Evolutionary conservation across 495 filamentous ascomycete genomes (phyloP).

Genomic region (Hypoxylon lenormandii): DNA sequence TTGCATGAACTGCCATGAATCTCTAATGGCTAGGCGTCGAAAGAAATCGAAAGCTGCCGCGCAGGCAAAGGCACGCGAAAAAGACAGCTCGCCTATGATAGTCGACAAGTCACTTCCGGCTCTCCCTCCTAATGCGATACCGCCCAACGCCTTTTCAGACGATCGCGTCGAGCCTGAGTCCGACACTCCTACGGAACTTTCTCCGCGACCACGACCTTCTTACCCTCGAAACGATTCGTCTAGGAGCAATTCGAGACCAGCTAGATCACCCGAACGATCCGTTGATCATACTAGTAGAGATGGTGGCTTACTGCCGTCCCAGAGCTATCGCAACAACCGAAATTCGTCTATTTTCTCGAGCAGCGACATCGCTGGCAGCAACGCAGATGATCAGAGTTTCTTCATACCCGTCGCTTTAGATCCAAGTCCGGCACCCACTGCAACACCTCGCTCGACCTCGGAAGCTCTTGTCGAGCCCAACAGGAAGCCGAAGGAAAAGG

Average conservation of each 20-base stretch:
- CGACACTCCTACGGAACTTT: conserved; percentile 78
- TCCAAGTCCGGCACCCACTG: conserved; percentile 74
- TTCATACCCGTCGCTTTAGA: conserved; percentile 93
- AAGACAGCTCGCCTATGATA: conserved; percentile 72
- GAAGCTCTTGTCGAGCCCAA: conserved; percentile 56
- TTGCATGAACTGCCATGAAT: conserved; percentile 99
- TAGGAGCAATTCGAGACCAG: conserved; percentile 62
- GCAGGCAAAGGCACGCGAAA: conserved; percentile 70
- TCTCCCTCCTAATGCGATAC: conserved; percentile 79
- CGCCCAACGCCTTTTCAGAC: conserved; percentile 68
- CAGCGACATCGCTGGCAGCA: conserved; percentile 62
- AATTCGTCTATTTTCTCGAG: conserved; percentile 74
- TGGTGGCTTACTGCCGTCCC: conserved; percentile 76
- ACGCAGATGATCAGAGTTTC: conserved; percentile 76
- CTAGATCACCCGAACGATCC: conserved; percentile 62
- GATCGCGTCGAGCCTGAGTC: conserved; percentile 81
- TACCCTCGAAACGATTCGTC: conserved; percentile 64
- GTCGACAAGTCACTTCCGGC: conserved; percentile 95
- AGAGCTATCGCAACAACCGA: conserved; percentile 80
- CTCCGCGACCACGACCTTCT: conserved; percentile 69
- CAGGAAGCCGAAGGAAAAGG: conserved; percentile 62
- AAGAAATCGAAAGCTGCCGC: conserved; percentile 82
- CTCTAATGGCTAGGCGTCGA: conserved; percentile 92
- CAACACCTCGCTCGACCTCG: conserved; percentile 70
- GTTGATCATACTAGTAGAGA: conserved; percentile 53